These are phyloP conservation scores for Coemansia reversa DNA, from an alignment of 192 early-diverging fungal species.

Conservation along the genomic window DNA sequence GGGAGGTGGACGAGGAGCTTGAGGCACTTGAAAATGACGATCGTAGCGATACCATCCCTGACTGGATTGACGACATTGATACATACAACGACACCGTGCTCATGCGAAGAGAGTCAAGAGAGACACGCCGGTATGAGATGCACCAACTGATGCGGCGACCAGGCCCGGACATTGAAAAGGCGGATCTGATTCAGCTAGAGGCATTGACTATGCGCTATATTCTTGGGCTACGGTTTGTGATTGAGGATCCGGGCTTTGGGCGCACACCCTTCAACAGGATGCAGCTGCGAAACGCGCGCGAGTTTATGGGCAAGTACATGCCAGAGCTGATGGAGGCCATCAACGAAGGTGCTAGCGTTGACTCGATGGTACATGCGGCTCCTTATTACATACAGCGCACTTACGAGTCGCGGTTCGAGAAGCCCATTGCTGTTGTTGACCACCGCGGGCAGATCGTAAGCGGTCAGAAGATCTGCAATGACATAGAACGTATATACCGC, in stretches of 20 bases:
- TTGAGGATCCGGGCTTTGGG: constrained; percentile 6
- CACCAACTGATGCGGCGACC: not conserved
- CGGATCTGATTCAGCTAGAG: constrained; percentile 19
- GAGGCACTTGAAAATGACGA: not conserved
- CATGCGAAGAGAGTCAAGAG: not conserved
- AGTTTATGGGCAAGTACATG: constrained; percentile 22
- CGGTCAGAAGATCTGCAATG: constrained; percentile 18
- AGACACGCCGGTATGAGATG: not conserved
- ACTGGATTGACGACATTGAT: not conserved
- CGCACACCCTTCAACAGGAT: constrained; percentile 4
- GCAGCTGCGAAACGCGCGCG: constrained; percentile 14
- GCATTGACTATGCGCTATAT: constrained; percentile 23
- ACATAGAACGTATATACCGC: constrained; percentile 24
- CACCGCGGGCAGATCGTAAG: constrained; percentile 32
- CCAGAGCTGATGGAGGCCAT: constrained; percentile 36
- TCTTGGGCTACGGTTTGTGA: constrained; percentile 5
- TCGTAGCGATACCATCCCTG: not conserved
- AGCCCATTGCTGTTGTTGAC: constrained; percentile 21
- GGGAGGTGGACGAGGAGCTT: constrained; percentile 7
- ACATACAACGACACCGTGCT: not conserved
- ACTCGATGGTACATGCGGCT: constrained; percentile 14
- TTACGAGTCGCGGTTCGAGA: constrained; percentile 30
- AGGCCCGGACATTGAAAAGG: not conserved
- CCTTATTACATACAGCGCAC: constrained; percentile 43
- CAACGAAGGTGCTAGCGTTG: not conserved